Base-by-base conservation (phyloP, 768 basidiomycete species). In the Boletus sp. region DNA sequence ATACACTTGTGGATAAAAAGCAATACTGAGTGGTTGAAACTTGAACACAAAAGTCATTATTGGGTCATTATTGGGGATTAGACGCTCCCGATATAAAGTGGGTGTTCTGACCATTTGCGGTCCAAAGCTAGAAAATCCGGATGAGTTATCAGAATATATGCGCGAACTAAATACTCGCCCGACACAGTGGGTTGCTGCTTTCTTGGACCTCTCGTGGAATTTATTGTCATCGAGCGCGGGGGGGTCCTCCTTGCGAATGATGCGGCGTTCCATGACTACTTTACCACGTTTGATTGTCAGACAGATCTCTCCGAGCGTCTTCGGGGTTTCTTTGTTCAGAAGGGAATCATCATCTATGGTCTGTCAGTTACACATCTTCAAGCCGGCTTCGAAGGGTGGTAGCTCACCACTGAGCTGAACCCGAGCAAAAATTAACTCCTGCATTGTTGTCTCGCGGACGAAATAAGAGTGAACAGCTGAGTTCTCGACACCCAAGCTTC, bases 161-260 rank as follows among this genome's bases (percentile, higher is more conserved):
- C 8, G 21, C 4, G 4, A n/a, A 46, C 19, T 8, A 27, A n/a
- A 38, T 14, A 47, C 61, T 46, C 47, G 55, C 66, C 56, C 42
- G 13, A 66, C 47, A 38, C 59, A 48, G 29, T 67, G 66, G 14
- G 55, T 45, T 4, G 48, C 58, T 11, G 57, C 47, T 54, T 68
- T 68, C 54, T 68, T 65, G 30, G 50, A 44, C 14, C 43, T 57
- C 44, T 65, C 61, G 19, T 68, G 66, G 4, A 55, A 54, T n/a
- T 19, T 59, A 5, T 44, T 50, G n/a, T 54, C 49, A 34, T n/a
- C 17, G 7, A 19, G n/a, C 11, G 32, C 27, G 21, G 8, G 11
- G 10, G 7, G 1, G 15, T 4, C 9, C 4, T 1, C 5, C 4
- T 6, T 7, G 9, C 0, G 0, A 3, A 2, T 23, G 2, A 3